Conservation (phyloP, 345 rosid genomes). For the Eucalyptus polybractea region DNA sequence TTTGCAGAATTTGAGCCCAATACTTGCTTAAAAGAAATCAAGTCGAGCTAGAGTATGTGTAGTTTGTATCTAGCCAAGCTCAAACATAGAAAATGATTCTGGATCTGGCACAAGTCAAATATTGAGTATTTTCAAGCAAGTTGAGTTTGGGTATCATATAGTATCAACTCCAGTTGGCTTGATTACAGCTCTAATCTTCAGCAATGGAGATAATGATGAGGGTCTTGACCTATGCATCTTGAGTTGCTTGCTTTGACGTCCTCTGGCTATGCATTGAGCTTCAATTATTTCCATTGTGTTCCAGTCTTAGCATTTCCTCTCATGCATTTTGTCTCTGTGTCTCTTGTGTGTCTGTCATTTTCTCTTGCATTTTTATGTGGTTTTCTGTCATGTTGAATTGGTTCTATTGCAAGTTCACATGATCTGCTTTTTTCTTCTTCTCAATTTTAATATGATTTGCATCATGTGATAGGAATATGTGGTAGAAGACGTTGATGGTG, state of each 20-base stretch:
- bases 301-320: not conserved
- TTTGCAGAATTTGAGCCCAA: not conserved
- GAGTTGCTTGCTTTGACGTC: not conserved
- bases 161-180: not conserved
- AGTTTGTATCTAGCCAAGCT: not conserved
- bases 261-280: not conserved
- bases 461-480: constrained; percentile 66
- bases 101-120: not conserved
- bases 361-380: not conserved
- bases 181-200: not conserved
- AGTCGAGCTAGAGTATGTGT: not conserved
- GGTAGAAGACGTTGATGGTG: constrained; percentile 96
- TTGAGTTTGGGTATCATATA: not conserved
- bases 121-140: not conserved
- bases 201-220: not conserved
- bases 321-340: not conserved
- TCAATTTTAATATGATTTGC: not conserved
- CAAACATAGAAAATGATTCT: not conserved
- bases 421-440: not conserved
- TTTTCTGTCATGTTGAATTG: not conserved
- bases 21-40: not conserved
- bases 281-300: not conserved
- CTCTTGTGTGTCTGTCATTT: not conserved
- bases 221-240: not conserved
- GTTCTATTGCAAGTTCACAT: not conserved